Base-by-base conservation (phyloP, 2,329 filamentous ascomycete genomes). In the Colletotrichum gigasporum region DNA sequence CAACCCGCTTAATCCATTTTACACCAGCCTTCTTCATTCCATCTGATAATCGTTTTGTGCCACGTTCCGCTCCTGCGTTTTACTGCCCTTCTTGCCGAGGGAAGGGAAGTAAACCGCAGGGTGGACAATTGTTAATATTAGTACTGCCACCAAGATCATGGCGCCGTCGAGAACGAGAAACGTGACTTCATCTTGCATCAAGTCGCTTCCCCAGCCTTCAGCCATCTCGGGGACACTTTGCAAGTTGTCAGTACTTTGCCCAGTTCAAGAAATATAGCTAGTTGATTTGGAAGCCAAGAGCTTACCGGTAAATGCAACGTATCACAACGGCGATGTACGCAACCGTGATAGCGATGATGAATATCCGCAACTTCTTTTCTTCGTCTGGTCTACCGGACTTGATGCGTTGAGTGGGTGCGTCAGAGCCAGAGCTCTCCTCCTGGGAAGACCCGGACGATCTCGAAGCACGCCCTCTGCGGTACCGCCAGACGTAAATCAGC, bases 141-240 rank as follows among this genome's bases (percentile, higher is more conserved):
- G 14, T n/a, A 64, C 39, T 16, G 66, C 52, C 8, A 66, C 16
- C 6, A 66, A 45, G 26, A 68, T 39, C 66, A 68, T 68, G 18
- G 50, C 39, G 44, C 66, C 59, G 53, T 69, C 67, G 42, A 66
- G 59, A 24, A 65, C 35, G 26, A 69, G 66, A 41, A 69, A 69
- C 5, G 39, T 45, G 5, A 59, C 52, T 41, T 69, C 67, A 44
- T 66, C 59, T 24, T 62, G 67, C 63, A 68, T 66, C 32, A 68
- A 52, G 14, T 58, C 55, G 37, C 52, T 64, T 20, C 58, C 66
- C 66, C 66, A 68, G 28, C 66, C 66, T 14, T 20, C 26, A 14
- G 32, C 58, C 59, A 59, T 66, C 44, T 64, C 63, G 16, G 47
- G 59, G 20, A 65, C 58, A 39, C 50, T 61, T 12, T 2, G 26